phyloP scores from a whole-genome alignment of 2,329 filamentous ascomycete species.

The Parafenestella ontariensis region DNA sequence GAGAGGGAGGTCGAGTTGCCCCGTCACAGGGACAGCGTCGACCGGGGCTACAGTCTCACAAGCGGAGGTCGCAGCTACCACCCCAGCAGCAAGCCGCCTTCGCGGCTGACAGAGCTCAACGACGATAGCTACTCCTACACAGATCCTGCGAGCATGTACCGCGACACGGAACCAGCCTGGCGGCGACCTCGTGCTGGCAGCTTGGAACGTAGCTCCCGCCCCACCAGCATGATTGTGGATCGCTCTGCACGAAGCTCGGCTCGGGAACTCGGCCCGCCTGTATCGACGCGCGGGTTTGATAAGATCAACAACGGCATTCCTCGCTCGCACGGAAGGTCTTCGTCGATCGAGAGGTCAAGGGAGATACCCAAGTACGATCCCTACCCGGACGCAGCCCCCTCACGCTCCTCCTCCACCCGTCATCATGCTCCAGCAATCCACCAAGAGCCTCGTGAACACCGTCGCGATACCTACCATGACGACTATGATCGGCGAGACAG shows the following conservation, averaged over 20 bases:
- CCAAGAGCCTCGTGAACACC: conserved; percentile 53
- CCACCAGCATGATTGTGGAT: conserved; percentile 54
- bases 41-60: conserved; percentile 33
- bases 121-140: conserved; percentile 59
- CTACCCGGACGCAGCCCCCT: conserved; percentile 47
- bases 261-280: conserved; percentile 62
- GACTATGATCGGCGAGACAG: conserved; percentile 55
- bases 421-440: conserved; percentile 54
- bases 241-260: conserved; percentile 45
- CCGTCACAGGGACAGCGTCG: conserved; percentile 33
- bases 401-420: conserved; percentile 49
- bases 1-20: conserved; percentile 48
- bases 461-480: conserved; percentile 52
- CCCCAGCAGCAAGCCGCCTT: conserved; percentile 29
- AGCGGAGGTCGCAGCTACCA: conserved; percentile 44
- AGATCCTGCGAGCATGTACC: conserved; percentile 58
- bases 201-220: conserved; percentile 54
- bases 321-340: conserved; percentile 33
- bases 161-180: conserved; percentile 59
- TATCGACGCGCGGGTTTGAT: conserved; percentile 73
- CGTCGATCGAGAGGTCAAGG: conserved; percentile 41
- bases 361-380: conserved; percentile 45
- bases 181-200: conserved; percentile 54
- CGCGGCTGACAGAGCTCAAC: conserved; percentile 43
- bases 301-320: conserved; percentile 60